Base-by-base conservation (phyloP, 768 basidiomycete species). In the Pseudohyphozyma bogoriensis region DNA sequence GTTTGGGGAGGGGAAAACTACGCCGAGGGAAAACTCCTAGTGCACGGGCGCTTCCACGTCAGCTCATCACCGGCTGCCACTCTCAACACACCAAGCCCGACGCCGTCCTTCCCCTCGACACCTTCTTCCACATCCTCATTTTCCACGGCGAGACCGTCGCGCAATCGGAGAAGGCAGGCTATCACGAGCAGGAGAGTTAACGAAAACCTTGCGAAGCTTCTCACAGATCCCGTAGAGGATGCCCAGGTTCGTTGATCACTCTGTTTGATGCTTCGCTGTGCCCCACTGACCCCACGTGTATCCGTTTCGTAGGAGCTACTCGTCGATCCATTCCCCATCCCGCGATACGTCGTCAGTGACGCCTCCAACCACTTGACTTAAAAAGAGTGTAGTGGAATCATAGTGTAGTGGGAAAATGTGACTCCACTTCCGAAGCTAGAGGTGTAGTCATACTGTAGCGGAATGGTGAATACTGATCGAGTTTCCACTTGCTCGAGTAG, bases 111-210 rank as follows among this genome's bases (percentile, higher is more conserved):
- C 82, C 97, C 13, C 85, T 99, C 56, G 95, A 99, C 71, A 97
- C 93, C 3, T 99, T 93, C 82, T 97, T 99, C 89, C 93, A 99
- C 73, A 95, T 97, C 68, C 85, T 97, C 69, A 97, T 99, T 74
- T 97, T 95, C 85, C 95, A 99, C 72, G 95, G 95, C 26, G 89
- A 93, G 74, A 88, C 89, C 26, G 81, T 99, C 51, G 92, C 95
- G 0, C 86, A 91, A 73, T 99, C 95, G 95, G 82, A 93, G 53
- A 97, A 97, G 75, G 87, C 89, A 15, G 92, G 91, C 0, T 99
- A 97, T 71, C 95, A 97, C 71, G 92, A 99, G 1, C 93, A 96
- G 76, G 92, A 96, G 73, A 92, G 90, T 37, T 95, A n/a, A 97
- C 70, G 95, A 97, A 75, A 97, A 99, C 76, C 87, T 99, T 76